Evolutionary conservation across 306 rosid genomes (phyloP), one percentile per base, ranked within the genome.

Genomic region (Sicyos edulis): DNA sequence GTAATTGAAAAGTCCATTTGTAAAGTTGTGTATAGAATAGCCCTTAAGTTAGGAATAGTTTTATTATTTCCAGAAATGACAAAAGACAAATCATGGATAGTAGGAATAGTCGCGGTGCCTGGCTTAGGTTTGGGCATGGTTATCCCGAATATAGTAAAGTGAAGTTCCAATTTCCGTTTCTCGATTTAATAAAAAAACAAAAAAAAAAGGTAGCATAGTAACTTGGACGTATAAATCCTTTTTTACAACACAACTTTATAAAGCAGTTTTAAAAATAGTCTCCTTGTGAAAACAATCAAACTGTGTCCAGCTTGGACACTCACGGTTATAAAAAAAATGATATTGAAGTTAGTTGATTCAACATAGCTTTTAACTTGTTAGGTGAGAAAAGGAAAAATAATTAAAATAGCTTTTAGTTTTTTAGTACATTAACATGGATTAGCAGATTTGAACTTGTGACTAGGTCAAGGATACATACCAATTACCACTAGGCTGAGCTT

Each of bases 351-450:
- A n/a, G 11, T 9, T 16, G 68, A 34, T 61, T 34, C 7, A 15
- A 61, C 47, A 8, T 61, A 32, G 68, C 68, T 61, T 61, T 61
- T 61, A 61, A 22, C 29, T 61, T 32, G 68, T 34, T 61, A 15
- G 49, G 68, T 32, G 49, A 34, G 20, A 34, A 61, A 34, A 61
- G 49, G 21, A 32, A 34, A 61, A 61, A 61, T 47, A 61, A 61
- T 10, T 16, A 21, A 34, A 34, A 15, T 16, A 15, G 7, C 47
- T 32, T 32, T 32, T 32, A 61, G 49, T 60, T 32, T 20, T 15
- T n/a, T 3, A 3, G 37, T 32, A 32, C 37, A 32, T 0, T 5
- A 32, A 32, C 6, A 32, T 3, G 37, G 37, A 5, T 3, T 32
- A 3, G 37, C 0, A 5, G 37, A 32, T 32, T 32, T 5, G 5